Evolutionary conservation across 768 basidiomycete species (phyloP).

Genomic region (Boletales sp.): DNA sequence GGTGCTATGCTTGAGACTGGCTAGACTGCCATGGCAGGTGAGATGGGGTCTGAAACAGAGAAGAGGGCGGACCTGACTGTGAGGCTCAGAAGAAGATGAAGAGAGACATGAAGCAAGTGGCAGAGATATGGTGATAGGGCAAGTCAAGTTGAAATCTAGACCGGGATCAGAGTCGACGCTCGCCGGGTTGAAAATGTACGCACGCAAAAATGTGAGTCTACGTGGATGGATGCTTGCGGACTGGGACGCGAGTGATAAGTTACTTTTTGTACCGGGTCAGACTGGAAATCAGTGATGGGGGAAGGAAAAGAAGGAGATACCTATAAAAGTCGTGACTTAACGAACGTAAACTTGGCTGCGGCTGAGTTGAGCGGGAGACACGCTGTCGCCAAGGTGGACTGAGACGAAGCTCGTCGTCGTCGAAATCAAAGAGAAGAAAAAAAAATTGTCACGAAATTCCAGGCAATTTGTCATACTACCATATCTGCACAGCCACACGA

Average conservation of each 20-base stretch:
- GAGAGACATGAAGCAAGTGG: constrained; percentile 16
- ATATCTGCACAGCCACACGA: constrained; percentile 19
- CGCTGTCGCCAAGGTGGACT: not conserved
- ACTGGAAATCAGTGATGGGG: too few relatives aligned
- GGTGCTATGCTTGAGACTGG: not conserved
- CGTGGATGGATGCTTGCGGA: not conserved
- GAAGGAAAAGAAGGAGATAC: too few relatives aligned
- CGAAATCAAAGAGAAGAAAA: constrained; percentile 12
- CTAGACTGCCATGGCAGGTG: not conserved
- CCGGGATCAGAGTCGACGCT: not conserved
- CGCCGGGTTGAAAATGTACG: constrained; percentile 4
- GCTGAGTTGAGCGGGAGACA: too few relatives aligned
- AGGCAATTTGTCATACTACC: constrained; percentile 21
- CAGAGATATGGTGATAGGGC: not conserved
- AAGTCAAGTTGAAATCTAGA: constrained; percentile 11
- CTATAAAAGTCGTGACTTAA: constrained; percentile 15
- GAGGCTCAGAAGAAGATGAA: constrained; percentile 13
- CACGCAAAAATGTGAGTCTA: constrained; percentile 3
- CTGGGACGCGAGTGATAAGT: constrained; percentile 9
- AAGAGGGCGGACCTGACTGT: constrained; percentile 5
- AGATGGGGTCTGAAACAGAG: not conserved
- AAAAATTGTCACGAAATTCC: constrained; percentile 10
- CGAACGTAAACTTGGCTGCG: constrained; percentile 1
- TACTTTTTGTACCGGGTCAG: constrained; percentile 3
- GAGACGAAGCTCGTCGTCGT: constrained; percentile 11